Evolutionary conservation across 2,329 filamentous ascomycete genomes (phyloP).

Genomic region (Biscogniauxia sp.): DNA sequence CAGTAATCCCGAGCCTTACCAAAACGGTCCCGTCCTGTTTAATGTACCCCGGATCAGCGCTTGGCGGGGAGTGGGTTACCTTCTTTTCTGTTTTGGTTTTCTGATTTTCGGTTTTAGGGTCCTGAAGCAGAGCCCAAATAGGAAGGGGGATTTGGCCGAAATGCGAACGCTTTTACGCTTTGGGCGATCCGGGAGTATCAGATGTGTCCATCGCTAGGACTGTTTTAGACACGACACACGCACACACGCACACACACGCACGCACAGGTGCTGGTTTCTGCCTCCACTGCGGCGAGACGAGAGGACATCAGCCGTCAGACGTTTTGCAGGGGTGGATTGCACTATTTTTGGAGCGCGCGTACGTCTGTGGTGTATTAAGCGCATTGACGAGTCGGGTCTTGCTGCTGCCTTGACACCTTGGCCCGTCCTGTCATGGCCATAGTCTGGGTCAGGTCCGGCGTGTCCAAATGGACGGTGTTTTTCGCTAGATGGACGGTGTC

Average conservation of each 20-base stretch:
- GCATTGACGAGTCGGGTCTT: neutral
- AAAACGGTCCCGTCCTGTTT: constrained; percentile 4
- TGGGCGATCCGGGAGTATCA: neutral
- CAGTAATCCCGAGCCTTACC: constrained; percentile 8
- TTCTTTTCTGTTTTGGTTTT: neutral
- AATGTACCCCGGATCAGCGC: constrained; percentile 1
- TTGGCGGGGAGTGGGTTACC: neutral
- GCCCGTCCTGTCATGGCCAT: neutral
- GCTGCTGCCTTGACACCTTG: neutral
- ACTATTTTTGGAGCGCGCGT: neutral
- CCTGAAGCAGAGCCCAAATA: neutral
- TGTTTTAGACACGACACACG: too few relatives aligned
- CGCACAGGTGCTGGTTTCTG: neutral
- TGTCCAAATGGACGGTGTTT: too few relatives aligned
- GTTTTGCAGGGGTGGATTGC: neutral
- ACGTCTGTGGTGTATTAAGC: neutral
- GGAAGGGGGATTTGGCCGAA: too few relatives aligned
- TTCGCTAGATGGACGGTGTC: too few relatives aligned
- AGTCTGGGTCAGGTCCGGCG: neutral
- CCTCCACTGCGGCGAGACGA: neutral
- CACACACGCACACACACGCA: too few relatives aligned
- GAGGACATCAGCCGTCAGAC: neutral
- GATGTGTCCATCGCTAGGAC: too few relatives aligned
- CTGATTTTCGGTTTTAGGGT: too few relatives aligned
- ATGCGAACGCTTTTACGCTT: neutral